Conservation (phyloP, 2,329 filamentous ascomycete genomes). For the Stagonosporopsis cucurbitacearum region DNA sequence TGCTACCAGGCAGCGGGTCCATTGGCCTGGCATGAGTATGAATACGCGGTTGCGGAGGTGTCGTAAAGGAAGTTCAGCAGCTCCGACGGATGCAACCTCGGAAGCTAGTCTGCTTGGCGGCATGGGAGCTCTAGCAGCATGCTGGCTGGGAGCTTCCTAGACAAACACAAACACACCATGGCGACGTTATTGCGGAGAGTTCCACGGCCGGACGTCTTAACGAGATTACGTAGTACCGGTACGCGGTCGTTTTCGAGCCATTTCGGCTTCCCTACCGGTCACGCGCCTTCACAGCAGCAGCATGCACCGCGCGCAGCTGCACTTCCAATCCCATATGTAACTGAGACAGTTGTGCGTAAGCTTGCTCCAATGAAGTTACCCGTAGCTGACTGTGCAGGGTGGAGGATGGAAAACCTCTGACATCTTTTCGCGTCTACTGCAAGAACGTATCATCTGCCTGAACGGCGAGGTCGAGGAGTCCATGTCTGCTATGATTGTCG, state of each 20-base stretch:
- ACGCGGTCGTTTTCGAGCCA: slow-evolving; percentile 35
- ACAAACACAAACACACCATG: slow-evolving; percentile 36
- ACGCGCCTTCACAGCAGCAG: slow-evolving; percentile 21
- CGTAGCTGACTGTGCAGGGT: slow-evolving; percentile 51
- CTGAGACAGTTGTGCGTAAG: slow-evolving; percentile 55
- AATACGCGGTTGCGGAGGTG: slow-evolving; percentile 2
- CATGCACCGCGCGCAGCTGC: slow-evolving; percentile 45
- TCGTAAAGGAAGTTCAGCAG: slow-evolving; percentile 5
- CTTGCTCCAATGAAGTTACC: too few relatives aligned
- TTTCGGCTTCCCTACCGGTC: slow-evolving; percentile 34
- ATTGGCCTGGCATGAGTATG: slow-evolving; percentile 40
- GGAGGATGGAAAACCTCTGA: slow-evolving; percentile 60
- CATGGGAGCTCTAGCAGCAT: slow-evolving; percentile 15
- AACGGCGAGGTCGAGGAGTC: slow-evolving; percentile 91
- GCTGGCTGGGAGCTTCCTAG: slow-evolving; percentile 8
- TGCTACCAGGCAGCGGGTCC: slow-evolving; percentile 24
- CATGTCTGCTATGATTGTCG: slow-evolving; percentile 90
- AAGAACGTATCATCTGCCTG: slow-evolving; percentile 90
- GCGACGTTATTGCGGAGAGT: slow-evolving; percentile 38
- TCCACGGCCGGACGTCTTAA: slow-evolving; percentile 26
- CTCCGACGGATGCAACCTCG: slow-evolving; percentile 27
- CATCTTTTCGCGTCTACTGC: slow-evolving; percentile 57
- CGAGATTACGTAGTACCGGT: slow-evolving; percentile 18
- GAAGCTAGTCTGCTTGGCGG: slow-evolving; percentile 26
- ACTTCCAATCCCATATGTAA: slow-evolving; percentile 59